Base-by-base conservation (phyloP, 768 basidiomycete species). In the Boletus speciosus region DNA sequence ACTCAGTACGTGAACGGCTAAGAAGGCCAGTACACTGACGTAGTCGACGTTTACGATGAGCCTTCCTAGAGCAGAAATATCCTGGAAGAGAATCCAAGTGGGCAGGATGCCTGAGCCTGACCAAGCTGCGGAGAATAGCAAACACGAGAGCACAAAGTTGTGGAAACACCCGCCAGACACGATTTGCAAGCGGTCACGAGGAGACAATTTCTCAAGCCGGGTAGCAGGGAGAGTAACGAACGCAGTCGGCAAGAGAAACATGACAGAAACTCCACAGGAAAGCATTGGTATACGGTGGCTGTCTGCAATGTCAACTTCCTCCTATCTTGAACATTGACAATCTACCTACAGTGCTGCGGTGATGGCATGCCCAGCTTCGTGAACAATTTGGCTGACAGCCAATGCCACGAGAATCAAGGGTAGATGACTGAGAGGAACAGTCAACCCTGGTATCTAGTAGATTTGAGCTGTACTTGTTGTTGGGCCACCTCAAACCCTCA, bases 311-410 rank as follows among this genome's bases (percentile, higher is more conserved):
- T 67, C 29, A 65, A 39, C 34, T 25, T 15, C 31, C 14, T 4
- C 8, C 27, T 27, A 6, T 47, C 9, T 39, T 4, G 1, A n/a
- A 45, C 5, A 37, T 6, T 16, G 6, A 10, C 10, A 4, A 15
- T 21, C 40, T 21, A 71, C 88, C 64, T 68, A 92, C 88, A 86
- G 63, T 19, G 90, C 86, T 12, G 86, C 92, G 9, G 84, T 74
- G 41, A 93, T 63, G 12, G 85, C 88, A 68, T 95, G 92, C 6
- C 92, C 92, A 0, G 80, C 68, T 71, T 95, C 92, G 59, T 94
- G 92, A 19, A 88, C 65, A n/a, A 85, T 60, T 67, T 93, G 91
- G 50, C 80, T 78, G 9, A 81, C 23, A 43, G 85, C 75, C 15
- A 93, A 75, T 0, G 85, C 78, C 6, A 80, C 32, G 7, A 93